These are phyloP conservation scores for Thraustotheca clavata DNA, from an alignment of 352 stramenopile species.

Conservation along the genomic window DNA sequence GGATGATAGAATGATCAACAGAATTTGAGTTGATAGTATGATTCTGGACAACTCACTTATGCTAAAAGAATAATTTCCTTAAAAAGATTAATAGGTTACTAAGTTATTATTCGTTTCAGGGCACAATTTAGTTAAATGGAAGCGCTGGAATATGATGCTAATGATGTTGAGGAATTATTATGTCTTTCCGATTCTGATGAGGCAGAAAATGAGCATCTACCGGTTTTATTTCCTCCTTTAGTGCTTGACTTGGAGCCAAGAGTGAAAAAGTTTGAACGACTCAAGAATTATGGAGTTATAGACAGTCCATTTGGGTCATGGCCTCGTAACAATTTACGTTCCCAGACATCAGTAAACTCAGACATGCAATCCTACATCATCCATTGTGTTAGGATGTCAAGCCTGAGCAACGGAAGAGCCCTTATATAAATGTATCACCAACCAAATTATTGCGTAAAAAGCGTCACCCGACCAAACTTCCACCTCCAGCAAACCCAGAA, in stretches of 20 bases:
- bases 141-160: conserved; percentile 6
- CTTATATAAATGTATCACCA: background rate
- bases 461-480: background rate
- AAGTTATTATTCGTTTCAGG: too few relatives aligned
- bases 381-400: background rate
- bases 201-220: background rate
- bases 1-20: too few relatives aligned
- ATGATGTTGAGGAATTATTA: conserved; percentile 15
- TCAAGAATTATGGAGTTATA: conserved; percentile 6
- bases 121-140: conserved; percentile 1
- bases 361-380: background rate
- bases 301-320: conserved; percentile 10
- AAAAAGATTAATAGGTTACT: too few relatives aligned
- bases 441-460: background rate
- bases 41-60: background rate
- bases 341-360: background rate
- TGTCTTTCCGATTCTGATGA: conserved; percentile 5
- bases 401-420: background rate
- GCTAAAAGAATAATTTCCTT: background rate
- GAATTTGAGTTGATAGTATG: background rate
- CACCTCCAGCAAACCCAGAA: background rate
- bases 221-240: background rate
- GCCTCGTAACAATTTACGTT: background rate
- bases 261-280: background rate
- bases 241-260: background rate